These are phyloP conservation scores for Lecanosticta acicola DNA, from an alignment of 2,329 filamentous ascomycete species.

Conservation along the genomic window DNA sequence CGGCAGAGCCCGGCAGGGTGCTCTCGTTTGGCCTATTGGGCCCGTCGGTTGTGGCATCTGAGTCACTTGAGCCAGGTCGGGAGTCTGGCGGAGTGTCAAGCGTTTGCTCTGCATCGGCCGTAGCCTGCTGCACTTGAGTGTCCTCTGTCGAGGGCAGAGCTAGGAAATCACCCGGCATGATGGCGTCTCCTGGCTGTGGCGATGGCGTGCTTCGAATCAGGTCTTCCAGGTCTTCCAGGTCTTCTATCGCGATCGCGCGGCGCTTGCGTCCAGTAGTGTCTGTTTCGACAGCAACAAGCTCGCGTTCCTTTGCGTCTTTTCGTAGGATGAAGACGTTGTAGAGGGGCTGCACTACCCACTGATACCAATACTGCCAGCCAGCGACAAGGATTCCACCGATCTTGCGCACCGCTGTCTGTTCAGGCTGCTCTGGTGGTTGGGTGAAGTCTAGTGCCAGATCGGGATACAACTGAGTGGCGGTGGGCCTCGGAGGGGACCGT, in stretches of 20 bases:
- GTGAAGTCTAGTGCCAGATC: no score
- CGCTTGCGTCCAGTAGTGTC: slow-evolving; percentile 11
- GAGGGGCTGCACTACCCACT: no score
- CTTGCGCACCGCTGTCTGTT: no score
- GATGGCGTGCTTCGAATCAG: no score
- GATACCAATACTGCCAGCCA: no score
- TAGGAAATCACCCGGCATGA: slow-evolving; percentile 5
- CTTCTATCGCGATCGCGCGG: slow-evolving; percentile 16
- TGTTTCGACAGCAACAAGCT: slow-evolving; percentile 16
- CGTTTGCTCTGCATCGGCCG: not conserved
- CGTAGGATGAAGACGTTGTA: no score
- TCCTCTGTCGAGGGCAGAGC: not conserved
- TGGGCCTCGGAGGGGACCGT: no score
- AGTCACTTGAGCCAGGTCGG: slow-evolving; percentile 8
- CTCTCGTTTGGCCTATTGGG: not conserved
- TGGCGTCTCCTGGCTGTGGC: slow-evolving; percentile 2
- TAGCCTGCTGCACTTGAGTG: not conserved
- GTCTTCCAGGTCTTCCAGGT: no score
- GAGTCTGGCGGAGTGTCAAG: slow-evolving; percentile 13
- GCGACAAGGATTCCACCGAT: no score
- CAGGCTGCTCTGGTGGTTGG: no score
- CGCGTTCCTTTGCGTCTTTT: no score
- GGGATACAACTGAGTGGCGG: slow-evolving; percentile 1
- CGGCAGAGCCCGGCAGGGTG: not conserved
- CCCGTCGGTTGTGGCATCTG: not conserved